Evolutionary conservation across 169 alveolate species (phyloP).

Genomic region (Babesia caballi): DNA sequence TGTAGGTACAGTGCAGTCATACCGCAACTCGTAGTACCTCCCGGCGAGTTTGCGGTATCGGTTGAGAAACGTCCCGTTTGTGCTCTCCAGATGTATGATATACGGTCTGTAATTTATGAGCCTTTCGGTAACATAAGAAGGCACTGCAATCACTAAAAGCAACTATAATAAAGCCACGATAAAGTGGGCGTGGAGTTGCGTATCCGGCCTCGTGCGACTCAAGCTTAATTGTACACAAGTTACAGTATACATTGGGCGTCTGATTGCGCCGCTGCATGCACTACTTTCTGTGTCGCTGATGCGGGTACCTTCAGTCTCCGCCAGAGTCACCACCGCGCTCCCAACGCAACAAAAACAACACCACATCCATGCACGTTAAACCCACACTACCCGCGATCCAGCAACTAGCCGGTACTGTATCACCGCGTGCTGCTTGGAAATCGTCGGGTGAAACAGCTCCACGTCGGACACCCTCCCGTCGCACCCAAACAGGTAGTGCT

Average conservation of each 20-base stretch:
- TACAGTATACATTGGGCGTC: too few species aligned
- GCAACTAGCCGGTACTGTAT: slow-evolving; percentile 86
- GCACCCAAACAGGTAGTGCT: slow-evolving; percentile 87
- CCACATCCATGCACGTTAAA: too few species aligned
- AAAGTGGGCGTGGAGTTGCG: too few species aligned
- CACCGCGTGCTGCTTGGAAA: slow-evolving; percentile 94
- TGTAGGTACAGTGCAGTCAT: neutral
- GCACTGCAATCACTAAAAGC: too few species aligned
- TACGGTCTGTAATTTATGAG: slow-evolving; percentile 77
- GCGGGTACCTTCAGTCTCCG: too few species aligned
- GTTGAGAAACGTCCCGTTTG: slow-evolving; percentile 91
- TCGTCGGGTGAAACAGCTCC: slow-evolving; percentile 80
- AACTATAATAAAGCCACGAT: too few species aligned
- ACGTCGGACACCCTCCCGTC: slow-evolving; percentile 90
- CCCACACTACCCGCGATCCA: slow-evolving; percentile 50
- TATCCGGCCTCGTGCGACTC: too few species aligned
- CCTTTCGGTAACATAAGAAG: neutral
- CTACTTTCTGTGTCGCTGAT: too few species aligned
- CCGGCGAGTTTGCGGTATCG: slow-evolving; percentile 86
- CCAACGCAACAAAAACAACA: too few species aligned
- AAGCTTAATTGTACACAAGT: too few species aligned
- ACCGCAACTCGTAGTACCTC: slow-evolving; percentile 88
- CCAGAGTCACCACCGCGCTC: too few species aligned
- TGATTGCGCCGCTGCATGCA: too few species aligned
- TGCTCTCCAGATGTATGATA: slow-evolving; percentile 92